Base-by-base conservation (phyloP, 345 rosid genomes). In the Lepidium didymum region DNA sequence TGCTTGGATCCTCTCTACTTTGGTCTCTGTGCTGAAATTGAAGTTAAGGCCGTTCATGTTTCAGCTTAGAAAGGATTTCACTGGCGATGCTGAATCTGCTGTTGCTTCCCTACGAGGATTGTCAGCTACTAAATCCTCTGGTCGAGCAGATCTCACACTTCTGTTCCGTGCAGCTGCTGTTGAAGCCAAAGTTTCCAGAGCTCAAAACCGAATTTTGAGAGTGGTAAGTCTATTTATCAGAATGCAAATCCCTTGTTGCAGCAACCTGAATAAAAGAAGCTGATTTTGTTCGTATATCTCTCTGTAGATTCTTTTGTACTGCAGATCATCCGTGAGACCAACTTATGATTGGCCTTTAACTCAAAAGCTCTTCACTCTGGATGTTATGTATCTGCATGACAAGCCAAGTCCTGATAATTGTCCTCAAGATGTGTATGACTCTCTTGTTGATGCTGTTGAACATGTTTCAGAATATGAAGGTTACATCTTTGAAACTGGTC, bases 361-460 rank as follows among this genome's bases (percentile, higher is more conserved):
- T 84, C 92, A 85, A 79, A 90, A 87, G 74, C 79, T 77, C 63
- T 90, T 93, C 87, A 88, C 96, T 6, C 55, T 93, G 42, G 98
- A 93, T 79, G 97, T 93, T 69, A 80, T 93, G 81, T 90, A 93
- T 79, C 86, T 93, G 55, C 97, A 93, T 3, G 89, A 90, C 75
- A 93, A 90, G 79, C 97, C 98, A 36, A 81, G 88, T 29, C 91
- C 86, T 6, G 94, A 88, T 41, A 93, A 90, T 75, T 90, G 95
- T 76, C 97, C 97, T 6, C 97, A 93, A 77, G 85, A 78, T 50
- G 96, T 87, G 27, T 93, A 88, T 29, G 94, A 88, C 79, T 67
- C 80, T 10, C 94, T 93, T 0, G 90, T 87, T 0, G 96, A 90
- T 29, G 82, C 86, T 18, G 96, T 93, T 13, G 97, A 93, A 57